Base-by-base conservation (phyloP, 2,329 filamentous ascomycete genomes). In the Botryotinia narcissicola region DNA sequence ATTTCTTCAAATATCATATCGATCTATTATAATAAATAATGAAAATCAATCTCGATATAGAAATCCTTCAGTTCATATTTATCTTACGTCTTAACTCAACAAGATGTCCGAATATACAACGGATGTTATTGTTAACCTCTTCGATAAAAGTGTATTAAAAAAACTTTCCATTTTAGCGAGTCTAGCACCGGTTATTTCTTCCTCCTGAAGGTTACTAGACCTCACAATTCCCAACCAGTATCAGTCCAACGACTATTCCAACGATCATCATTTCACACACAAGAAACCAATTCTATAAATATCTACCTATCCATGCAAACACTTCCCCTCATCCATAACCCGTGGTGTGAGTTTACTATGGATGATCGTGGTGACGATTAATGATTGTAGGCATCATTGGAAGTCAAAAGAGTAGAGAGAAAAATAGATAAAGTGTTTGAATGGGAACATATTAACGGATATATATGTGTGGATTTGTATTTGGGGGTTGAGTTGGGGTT, bases 61-160 rank as follows among this genome's bases (percentile, higher is more conserved):
- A 20, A 46, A 46, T 8, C 1, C 44, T 46, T 46, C 44, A 46
- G 3, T 25, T 3, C 9, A 48, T 48, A 48, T 3, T 0, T 4
- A 0, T 25, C 20, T 25, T 25, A 25, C 0, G 1, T 48, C 8
- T 48, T 22, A 48, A 10, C 2, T 0, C 2, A 4, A 48, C 2
- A 22, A 48, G 8, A 25, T 25, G 1, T 48, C 0, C 3, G 0
- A 25, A 12, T 4, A 48, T 3, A 4, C 3, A 10, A 22, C 46
- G 20, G 3, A 48, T 4, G 1, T 4, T 10, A 48, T 1, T 2
- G 1, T 10, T 25, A 20, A 48, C 3, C 20, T 48, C 20, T 20
- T 22, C 20, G 46, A 22, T 25, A 14, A 6, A 51, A 51, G 48
- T 51, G 1, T n/a, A 10, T 3, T n/a, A 4, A 12, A 54, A 51